Base-by-base conservation (phyloP, 2,329 filamentous ascomycete genomes). In the Diaporthe caulivora region DNA sequence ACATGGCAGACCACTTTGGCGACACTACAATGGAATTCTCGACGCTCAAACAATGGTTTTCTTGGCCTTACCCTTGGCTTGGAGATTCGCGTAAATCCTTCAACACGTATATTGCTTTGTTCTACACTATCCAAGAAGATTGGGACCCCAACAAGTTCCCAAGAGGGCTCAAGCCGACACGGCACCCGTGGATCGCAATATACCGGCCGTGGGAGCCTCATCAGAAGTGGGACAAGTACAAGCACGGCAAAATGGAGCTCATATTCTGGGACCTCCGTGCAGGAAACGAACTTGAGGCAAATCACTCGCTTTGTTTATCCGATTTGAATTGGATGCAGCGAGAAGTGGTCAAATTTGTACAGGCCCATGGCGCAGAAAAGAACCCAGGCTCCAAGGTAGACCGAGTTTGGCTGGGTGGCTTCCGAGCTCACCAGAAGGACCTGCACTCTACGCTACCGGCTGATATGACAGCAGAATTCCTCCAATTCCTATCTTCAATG, bases 251-350 rank as follows among this genome's bases (percentile, higher is more conserved):
- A 29, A 82, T 83, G 2, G 88, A 91, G 76, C 76, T 91, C 17
- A 80, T 91, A 8, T 87, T 91, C 51, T 90, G 88, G 88, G 89
- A 91, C 75, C 72, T 81, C 1, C 76, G 79, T 1, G 80, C 82
- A 10, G 76, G 74, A 1, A 75, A 79, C 1, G 81, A 78, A 34
- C 78, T 80, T 9, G 73, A 76, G 0, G 67, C 72, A 0, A 72
- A 75, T 18, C 55, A 75, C 6, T 6, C 68, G 2, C 54, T 81
- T 0, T 77, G 76, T 1, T 79, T 83, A 68, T 76, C 76, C 1
- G 82, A 85, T 18, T 81, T 91, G 3, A 80, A 83, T 2, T 78
- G 82, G 26, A 85, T 86, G 67, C 89, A 91, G 75, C 82, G 80
- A 11, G 79, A 81, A 24, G 76, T 89, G 8, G 80, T 91, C 51